Percentiles rank a stretch among this genome's conserved stretches.
Evolutionary conservation across 768 basidiomycete genomes (phyloP).

Genomic region (Inosperma sp.): DNA sequence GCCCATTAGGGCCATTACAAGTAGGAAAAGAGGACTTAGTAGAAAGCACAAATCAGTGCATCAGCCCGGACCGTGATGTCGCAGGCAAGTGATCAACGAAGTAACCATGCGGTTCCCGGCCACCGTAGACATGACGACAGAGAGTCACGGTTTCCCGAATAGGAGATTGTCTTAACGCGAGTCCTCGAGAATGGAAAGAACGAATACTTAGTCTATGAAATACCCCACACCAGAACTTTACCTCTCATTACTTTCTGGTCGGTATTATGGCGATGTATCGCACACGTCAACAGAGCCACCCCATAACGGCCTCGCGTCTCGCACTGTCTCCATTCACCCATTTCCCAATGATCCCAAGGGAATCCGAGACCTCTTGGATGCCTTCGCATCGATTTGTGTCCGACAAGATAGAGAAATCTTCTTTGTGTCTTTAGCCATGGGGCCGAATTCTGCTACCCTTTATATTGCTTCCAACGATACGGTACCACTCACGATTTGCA

Average conservation of each 20-base stretch:
- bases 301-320: no score
- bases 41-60: no score
- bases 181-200: no score
- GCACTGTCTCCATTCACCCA: neutral
- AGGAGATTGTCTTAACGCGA: no score
- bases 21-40: no score
- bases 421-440: conserved; percentile 8
- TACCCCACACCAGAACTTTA: conserved; percentile 4
- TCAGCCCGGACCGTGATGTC: no score
- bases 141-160: no score
- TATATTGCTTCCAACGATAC: conserved; percentile 5
- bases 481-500: conserved; percentile 1
- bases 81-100: no score
- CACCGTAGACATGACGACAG: no score
- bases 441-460: conserved; percentile 1
- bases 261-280: neutral
- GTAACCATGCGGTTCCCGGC: no score
- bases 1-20: no score
- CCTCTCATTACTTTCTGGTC: conserved; percentile 8
- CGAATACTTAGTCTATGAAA: no score
- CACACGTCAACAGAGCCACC: neutral
- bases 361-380: conserved; percentile 2
- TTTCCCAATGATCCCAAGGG: neutral
- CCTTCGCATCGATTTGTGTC: conserved; percentile 3
- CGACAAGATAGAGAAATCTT: conserved; percentile 4